Evolutionary conservation across 768 basidiomycete genomes (phyloP), one percentile per base, ranked within the genome.

Genomic region (Lactarius evosmus): DNA sequence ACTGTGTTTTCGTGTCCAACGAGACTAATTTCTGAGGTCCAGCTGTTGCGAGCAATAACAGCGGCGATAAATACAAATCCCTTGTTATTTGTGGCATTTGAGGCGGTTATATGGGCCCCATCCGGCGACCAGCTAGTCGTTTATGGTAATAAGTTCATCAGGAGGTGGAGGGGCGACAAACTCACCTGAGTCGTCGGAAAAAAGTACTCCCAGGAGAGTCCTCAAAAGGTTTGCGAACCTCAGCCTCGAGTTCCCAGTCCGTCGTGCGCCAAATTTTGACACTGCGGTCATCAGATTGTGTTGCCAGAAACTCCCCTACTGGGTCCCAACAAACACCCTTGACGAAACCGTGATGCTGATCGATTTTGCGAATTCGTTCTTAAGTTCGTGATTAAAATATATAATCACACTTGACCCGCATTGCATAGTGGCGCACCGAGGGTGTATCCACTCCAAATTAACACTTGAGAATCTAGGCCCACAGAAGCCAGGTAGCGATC

Each of bases 291-390:
- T 98, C 96, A 29, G 95, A 95, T 76, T 96, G 86, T 46, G 96
- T 98, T n/a, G 97, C 96, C 66, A 99, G 85, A 72, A 88, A 98
- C 75, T 98, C 91, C 52, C 97, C 97, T 3, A 95, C 96, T 4
- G 97, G 97, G 76, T 99, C 97, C 87, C 96, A 99, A 72, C 93
- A 95, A 56, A 99, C 93, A 63, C 97, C 97, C 76, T 99, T 98
- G 70, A 99, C 95, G 74, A 98, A 98, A 2, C 95, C 96, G 70
- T 93, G 87, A 72, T 98, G 97, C 62, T 85, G 85, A 63, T 92
- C 91, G 7, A 99, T 82, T 74, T 88, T 92, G 41, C 83, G 80
- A 61, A 98, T 73, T 14, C 90, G 87, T 69, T 95, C 95, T 97
- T 71, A 0, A 51, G 17, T n/a, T 25, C 17, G 46, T 36, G 36